phyloP scores from a whole-genome alignment of 140 eudicot genomes.

The Eryngium alpinum region DNA sequence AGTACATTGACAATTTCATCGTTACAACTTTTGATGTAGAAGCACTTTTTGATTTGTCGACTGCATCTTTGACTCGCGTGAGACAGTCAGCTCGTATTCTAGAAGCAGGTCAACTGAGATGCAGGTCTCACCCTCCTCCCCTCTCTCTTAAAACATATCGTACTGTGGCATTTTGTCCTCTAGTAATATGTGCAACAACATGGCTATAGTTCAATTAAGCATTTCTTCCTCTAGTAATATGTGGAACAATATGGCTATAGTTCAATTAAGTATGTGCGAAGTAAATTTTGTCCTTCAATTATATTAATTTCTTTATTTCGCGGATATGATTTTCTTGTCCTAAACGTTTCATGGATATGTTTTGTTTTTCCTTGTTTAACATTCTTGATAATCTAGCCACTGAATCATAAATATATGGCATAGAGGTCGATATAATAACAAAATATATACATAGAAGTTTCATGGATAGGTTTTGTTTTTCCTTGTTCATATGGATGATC shows the following conservation, averaged over 20 bases:
- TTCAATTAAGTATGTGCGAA: not conserved
- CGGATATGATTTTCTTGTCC: no score
- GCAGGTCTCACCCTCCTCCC: slow-evolving; percentile 53
- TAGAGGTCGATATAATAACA: no score
- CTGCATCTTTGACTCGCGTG: slow-evolving; percentile 38
- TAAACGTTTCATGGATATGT: no score
- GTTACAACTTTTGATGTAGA: slow-evolving; percentile 22
- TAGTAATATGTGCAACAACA: not conserved
- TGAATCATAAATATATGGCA: no score
- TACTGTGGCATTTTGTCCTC: not conserved
- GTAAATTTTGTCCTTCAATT: not conserved
- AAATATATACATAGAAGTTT: no score
- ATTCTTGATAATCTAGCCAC: no score
- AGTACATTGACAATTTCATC: not conserved
- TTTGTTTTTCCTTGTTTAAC: no score
- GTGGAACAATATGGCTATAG: not conserved
- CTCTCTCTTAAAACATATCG: not conserved
- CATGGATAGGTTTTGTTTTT: no score
- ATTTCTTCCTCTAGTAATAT: no score
- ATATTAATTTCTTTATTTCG: no score
- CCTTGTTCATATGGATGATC: no score
- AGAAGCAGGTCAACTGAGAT: slow-evolving; percentile 88
- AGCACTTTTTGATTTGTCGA: slow-evolving; percentile 72
- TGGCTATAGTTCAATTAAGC: not conserved
- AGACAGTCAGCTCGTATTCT: slow-evolving; percentile 4